Conservation (phyloP, 2,329 filamentous ascomycete genomes). For the Curvularia spicifera region DNA sequence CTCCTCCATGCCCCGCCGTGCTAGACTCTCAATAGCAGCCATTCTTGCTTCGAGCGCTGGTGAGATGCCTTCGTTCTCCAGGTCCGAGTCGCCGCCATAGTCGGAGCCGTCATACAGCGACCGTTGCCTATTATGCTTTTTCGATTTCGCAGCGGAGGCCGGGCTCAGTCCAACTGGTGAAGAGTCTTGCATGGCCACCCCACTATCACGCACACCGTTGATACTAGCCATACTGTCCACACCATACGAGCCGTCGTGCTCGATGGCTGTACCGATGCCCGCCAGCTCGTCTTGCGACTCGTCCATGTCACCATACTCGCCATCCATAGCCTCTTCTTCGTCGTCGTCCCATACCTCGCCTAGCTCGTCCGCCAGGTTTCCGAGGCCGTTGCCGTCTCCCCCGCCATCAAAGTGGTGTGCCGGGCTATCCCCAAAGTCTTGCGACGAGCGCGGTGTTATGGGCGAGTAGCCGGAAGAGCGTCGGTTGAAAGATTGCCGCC, state of each 20-base stretch:
- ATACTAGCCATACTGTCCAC: constrained; percentile 22
- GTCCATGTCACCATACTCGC: constrained; percentile 45
- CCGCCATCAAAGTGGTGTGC: constrained; percentile 48
- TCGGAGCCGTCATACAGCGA: constrained; percentile 74
- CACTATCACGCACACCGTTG: constrained; percentile 54
- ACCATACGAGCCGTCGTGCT: constrained; percentile 44
- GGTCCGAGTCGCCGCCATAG: constrained; percentile 74
- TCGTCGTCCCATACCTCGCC: constrained; percentile 74
- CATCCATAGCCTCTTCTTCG: constrained; percentile 63
- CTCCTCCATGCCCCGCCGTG: constrained; percentile 66
- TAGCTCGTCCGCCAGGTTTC: constrained; percentile 81
- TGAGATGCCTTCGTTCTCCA: constrained; percentile 71
- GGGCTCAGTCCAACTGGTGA: constrained; percentile 50
- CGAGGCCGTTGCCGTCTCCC: constrained; percentile 64
- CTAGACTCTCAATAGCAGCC: constrained; percentile 74
- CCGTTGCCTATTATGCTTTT: constrained; percentile 52
- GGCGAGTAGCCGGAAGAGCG: constrained; percentile 56
- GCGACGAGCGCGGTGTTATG: constrained; percentile 51
- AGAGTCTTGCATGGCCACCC: constrained; percentile 53
- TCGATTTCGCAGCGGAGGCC: constrained; percentile 39
- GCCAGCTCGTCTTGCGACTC: constrained; percentile 29
- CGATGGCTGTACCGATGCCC: constrained; percentile 42
- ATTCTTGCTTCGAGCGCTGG: constrained; percentile 71
- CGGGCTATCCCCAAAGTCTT: constrained; percentile 50
- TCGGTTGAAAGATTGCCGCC: constrained; percentile 49